A percentile compares a stretch with the other conserved stretches of the same genome.
phyloP scores from a whole-genome alignment of 768 basidiomycete genomes.

The Pleurotus salmoneostramineus region DNA sequence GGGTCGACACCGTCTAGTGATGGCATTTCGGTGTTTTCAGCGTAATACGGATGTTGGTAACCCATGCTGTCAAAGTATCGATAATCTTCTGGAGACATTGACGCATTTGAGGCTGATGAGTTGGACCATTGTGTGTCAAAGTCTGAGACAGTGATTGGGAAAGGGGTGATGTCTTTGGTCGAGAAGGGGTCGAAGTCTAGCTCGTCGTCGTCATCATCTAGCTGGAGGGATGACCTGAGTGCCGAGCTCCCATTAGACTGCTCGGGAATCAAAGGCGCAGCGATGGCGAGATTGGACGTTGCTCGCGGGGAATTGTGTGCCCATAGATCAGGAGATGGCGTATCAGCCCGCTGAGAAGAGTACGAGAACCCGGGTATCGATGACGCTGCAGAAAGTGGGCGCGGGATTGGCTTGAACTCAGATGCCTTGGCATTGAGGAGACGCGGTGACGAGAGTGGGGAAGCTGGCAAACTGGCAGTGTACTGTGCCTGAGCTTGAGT shows the following conservation, averaged over 20 bases:
- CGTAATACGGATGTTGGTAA: slow-evolving; percentile 17
- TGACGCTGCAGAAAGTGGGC: slow-evolving; percentile 74
- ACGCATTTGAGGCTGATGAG: slow-evolving; percentile 44
- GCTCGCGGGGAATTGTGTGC: slow-evolving; percentile 68
- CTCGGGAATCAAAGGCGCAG: slow-evolving; percentile 83
- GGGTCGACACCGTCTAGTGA: slow-evolving; percentile 22
- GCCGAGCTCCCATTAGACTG: slow-evolving; percentile 58
- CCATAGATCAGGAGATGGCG: slow-evolving; percentile 91
- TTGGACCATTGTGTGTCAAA: slow-evolving; percentile 56
- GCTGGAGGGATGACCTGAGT: slow-evolving; percentile 59
- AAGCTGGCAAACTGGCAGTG: slow-evolving; percentile 79
- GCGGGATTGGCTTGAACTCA: slow-evolving; percentile 82
- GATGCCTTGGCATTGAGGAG: slow-evolving; percentile 86
- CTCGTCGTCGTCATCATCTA: slow-evolving; percentile 65
- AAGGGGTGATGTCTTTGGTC: slow-evolving; percentile 47
- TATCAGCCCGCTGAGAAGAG: slow-evolving; percentile 53
- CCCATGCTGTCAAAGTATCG: slow-evolving; percentile 24
- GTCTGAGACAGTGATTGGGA: slow-evolving; percentile 60
- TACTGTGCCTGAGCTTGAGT: slow-evolving; percentile 58
- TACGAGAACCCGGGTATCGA: slow-evolving; percentile 50
- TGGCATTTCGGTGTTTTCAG: slow-evolving; percentile 15
- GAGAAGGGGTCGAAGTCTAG: slow-evolving; percentile 84
- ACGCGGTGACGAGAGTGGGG: slow-evolving; percentile 81
- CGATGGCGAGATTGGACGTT: slow-evolving; percentile 86
- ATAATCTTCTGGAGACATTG: slow-evolving; percentile 48